A percentile compares a stretch with the other conserved stretches of the same genome.
Evolutionary conservation across 2,329 filamentous ascomycete genomes (phyloP).

Genomic region (Phyllosticta paracitricarpa): DNA sequence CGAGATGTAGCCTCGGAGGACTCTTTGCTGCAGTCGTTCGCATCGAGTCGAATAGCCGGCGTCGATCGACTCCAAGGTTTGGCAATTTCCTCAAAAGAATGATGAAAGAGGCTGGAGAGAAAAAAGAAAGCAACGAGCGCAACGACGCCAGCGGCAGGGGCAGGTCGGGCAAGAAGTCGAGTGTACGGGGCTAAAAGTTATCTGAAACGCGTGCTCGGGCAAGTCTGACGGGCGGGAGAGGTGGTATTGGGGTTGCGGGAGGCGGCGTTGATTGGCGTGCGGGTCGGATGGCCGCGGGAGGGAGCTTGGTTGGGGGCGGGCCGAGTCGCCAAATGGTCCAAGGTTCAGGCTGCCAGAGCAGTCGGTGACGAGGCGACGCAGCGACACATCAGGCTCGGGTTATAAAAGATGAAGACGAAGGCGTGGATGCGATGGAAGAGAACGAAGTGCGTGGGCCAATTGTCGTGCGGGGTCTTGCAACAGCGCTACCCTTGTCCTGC

Average conservation of each 20-base stretch:
- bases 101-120: neutral
- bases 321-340: neutral
- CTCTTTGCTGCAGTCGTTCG: neutral
- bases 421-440: neutral
- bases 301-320: neutral
- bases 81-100: neutral
- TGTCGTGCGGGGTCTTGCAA: neutral
- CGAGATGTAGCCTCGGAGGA: neutral
- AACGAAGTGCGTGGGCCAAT: neutral
- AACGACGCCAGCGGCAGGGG: neutral
- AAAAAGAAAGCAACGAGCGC: neutral
- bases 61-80: neutral
- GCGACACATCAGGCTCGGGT: neutral
- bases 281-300: neutral
- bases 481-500: neutral
- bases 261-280: neutral
- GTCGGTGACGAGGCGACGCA: neutral
- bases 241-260: neutral
- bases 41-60: neutral
- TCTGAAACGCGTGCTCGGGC: neutral
- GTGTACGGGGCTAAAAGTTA: neutral
- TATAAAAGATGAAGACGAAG: neutral
- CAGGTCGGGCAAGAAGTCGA: neutral
- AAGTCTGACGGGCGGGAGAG: neutral
- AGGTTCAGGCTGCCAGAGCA: neutral